A percentile compares a stretch with the other conserved stretches of the same genome.
Evolutionary conservation across 345 rosid species (phyloP).

Genomic region (Eucalyptus dawsonii): DNA sequence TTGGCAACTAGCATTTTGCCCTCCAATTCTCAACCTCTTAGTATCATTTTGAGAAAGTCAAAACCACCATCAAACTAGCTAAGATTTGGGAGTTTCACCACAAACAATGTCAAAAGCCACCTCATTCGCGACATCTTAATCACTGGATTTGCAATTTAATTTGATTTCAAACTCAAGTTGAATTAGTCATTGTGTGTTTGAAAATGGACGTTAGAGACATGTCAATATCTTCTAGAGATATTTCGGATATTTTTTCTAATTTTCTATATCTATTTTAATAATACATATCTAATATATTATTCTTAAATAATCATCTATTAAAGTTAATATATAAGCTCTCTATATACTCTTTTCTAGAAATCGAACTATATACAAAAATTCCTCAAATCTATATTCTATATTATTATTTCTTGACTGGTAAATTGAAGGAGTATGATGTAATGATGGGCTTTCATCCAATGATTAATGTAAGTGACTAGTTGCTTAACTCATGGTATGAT

Average conservation of each 20-base stretch:
- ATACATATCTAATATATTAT: too few species aligned
- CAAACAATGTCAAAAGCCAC: neutral
- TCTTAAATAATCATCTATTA: neutral
- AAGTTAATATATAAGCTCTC: neutral
- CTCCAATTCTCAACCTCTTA: neutral
- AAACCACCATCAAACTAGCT: neutral
- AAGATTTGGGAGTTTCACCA: neutral
- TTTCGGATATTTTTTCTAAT: neutral
- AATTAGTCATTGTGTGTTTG: neutral
- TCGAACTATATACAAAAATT: neutral
- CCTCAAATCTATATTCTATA: neutral
- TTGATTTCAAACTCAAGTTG: neutral
- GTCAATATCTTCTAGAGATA: neutral
- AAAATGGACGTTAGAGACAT: neutral
- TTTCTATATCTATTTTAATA: too few species aligned
- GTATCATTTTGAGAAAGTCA: neutral
- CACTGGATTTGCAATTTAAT: fast-evolving
- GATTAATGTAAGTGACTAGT: neutral
- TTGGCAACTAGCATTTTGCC: neutral
- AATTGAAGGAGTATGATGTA: neutral
- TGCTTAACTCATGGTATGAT: neutral
- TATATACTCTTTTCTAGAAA: neutral
- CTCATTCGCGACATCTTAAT: neutral
- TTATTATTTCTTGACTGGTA: too few species aligned
- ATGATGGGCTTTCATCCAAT: neutral